Conservation (phyloP, 495 filamentous ascomycete species). For the Xylaria flabelliformis region DNA sequence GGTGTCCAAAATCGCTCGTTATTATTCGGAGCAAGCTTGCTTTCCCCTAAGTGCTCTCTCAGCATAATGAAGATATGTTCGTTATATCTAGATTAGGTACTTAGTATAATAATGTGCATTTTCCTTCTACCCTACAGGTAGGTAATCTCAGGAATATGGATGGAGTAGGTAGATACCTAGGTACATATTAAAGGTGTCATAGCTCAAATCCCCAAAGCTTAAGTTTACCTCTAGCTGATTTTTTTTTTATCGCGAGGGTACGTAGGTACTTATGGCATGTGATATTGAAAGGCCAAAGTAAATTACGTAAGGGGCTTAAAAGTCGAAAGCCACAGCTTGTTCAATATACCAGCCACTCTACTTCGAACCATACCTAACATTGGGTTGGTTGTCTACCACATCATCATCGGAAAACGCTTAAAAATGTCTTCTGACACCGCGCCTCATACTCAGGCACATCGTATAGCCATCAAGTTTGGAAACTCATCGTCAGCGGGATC, state of each 20-base stretch:
- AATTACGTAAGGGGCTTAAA: background rate
- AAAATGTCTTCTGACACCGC: constrained; percentile 38
- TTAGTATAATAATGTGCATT: too few species aligned
- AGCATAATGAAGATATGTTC: background rate
- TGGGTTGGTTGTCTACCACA: background rate
- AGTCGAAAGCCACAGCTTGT: background rate
- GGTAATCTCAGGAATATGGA: too few species aligned
- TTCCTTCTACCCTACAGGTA: too few species aligned
- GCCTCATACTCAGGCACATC: constrained; percentile 30
- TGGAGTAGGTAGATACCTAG: too few species aligned
- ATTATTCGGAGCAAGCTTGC: background rate
- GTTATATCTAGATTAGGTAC: too few species aligned
- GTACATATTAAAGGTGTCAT: background rate
- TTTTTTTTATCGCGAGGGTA: too few species aligned
- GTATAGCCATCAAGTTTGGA: constrained; percentile 49
- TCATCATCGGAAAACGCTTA: background rate
- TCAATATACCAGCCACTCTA: background rate
- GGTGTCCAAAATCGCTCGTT: background rate
- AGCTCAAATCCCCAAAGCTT: background rate
- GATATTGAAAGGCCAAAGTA: background rate
- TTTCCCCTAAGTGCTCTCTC: background rate
- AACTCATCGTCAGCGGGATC: constrained; percentile 30
- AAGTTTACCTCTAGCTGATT: background rate
- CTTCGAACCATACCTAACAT: background rate
- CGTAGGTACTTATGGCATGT: background rate